phyloP scores from a whole-genome alignment of 805 yeast species.

The Kodamaea lidongshanica region DNA sequence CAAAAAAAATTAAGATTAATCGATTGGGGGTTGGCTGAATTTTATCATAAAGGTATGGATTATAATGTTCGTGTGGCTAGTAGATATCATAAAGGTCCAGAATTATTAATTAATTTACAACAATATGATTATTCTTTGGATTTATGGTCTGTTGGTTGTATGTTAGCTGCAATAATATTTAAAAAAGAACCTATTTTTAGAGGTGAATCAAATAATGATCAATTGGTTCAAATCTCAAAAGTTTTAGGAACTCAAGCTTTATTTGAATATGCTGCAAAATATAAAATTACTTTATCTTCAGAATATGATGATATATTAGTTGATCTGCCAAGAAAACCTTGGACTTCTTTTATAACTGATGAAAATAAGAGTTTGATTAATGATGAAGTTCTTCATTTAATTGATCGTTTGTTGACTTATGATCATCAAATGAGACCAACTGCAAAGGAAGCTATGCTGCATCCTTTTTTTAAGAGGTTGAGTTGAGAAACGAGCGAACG shows the following conservation, averaged over 20 bases:
- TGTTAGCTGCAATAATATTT: constrained; percentile 85
- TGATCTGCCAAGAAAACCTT: constrained; percentile 74
- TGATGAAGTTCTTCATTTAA: constrained; percentile 68
- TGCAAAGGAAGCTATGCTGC: constrained; percentile 82
- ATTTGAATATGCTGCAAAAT: constrained; percentile 60
- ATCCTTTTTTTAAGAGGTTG: constrained; percentile 36
- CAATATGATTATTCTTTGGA: constrained; percentile 89
- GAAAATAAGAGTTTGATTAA: constrained; percentile 63
- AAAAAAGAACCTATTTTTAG: constrained; percentile 89
- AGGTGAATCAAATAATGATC: constrained; percentile 88
- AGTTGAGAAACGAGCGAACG: too few species aligned
- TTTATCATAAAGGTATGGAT: constrained; percentile 82
- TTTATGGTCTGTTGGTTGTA: constrained; percentile 91
- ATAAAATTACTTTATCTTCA: constrained; percentile 60
- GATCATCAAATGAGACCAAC: constrained; percentile 88
- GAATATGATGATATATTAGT: constrained; percentile 72
- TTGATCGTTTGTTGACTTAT: constrained; percentile 72
- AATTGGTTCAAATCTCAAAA: constrained; percentile 80
- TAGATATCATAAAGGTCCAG: constrained; percentile 91
- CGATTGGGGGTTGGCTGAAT: constrained; percentile 96
- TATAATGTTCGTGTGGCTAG: constrained; percentile 93
- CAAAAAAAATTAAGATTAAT: constrained; percentile 67
- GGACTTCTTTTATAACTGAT: constrained; percentile 70
- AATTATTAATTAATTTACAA: constrained; percentile 75
- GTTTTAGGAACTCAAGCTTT: constrained; percentile 83